phyloP scores from a whole-genome alignment of 345 rosid genomes.

The Kandelia obovata region DNA sequence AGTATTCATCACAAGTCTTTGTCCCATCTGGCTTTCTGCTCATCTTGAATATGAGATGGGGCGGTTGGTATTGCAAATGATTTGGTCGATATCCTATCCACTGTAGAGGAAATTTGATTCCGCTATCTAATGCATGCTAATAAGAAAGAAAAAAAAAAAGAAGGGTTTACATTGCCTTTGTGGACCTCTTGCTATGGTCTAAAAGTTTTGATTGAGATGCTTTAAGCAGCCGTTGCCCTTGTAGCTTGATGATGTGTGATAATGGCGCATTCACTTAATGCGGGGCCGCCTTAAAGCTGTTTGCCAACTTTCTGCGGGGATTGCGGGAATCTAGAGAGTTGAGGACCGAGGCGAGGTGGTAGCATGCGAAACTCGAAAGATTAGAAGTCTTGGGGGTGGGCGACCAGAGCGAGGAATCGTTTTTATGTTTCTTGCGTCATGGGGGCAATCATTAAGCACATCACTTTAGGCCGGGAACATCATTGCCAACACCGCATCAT shows the following conservation, averaged over 20 bases:
- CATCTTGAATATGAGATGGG: neutral
- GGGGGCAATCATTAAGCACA: constrained; percentile 32
- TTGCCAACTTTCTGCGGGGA: constrained; percentile 31
- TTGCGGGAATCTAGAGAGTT: constrained; percentile 15
- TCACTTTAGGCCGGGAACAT: constrained; percentile 22
- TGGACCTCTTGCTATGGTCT: neutral
- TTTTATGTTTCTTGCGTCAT: neutral
- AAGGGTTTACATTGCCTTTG: neutral
- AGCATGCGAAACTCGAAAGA: neutral
- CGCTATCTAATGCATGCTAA: constrained; percentile 7
- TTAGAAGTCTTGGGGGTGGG: constrained; percentile 1
- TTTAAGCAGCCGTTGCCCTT: constrained; percentile 1
- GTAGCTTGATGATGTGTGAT: neutral
- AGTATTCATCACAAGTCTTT: neutral
- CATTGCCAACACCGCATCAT: constrained; percentile 19
- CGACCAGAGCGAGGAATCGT: constrained; percentile 15
- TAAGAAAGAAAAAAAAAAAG: neutral
- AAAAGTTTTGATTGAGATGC: neutral
- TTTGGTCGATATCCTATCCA: neutral
- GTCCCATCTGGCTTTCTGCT: neutral
- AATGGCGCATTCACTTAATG: constrained; percentile 19
- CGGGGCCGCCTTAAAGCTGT: constrained; percentile 16
- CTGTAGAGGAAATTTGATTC: neutral
- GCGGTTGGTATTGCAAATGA: neutral
- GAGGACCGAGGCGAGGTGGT: neutral